These are phyloP conservation scores for Cladobotryum mycophilum DNA, from an alignment of 2,329 filamentous ascomycete genomes.

Conservation along the genomic window DNA sequence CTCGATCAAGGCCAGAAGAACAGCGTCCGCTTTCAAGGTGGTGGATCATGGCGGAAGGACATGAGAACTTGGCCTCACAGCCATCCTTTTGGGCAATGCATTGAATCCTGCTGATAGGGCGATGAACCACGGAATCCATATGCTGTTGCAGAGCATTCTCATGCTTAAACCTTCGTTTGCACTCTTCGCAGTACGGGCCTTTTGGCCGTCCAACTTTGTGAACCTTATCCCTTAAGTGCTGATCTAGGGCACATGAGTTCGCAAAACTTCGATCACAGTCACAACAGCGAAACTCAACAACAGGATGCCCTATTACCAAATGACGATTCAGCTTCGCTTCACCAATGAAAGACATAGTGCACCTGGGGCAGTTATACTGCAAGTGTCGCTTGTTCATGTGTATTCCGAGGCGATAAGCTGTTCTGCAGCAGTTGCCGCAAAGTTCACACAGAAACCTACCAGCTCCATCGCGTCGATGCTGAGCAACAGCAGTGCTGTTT, in stretches of 20 bases:
- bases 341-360: neutral
- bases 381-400: neutral
- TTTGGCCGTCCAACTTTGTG: neutral
- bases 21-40: slow-evolving; percentile 14
- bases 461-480: neutral
- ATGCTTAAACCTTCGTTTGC: neutral
- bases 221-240: neutral
- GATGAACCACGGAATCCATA: slow-evolving; percentile 5
- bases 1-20: slow-evolving; percentile 11
- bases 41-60: slow-evolving; percentile 12
- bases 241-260: neutral
- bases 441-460: neutral
- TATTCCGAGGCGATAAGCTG: neutral
- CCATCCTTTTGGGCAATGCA: slow-evolving; percentile 7
- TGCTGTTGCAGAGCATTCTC: slow-evolving; percentile 3
- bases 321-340: neutral
- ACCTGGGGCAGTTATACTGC: neutral
- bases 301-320: neutral
- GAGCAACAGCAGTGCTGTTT: neutral
- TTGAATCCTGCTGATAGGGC: slow-evolving; percentile 6
- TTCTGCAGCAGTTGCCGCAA: neutral
- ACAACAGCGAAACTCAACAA: slow-evolving; percentile 6
- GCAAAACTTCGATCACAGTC: slow-evolving; percentile 6
- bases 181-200: neutral
- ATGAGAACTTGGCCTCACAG: slow-evolving; percentile 9